Conservation (phyloP, 192 early-diverging fungal genomes). For the Geranomyces variabilis region DNA sequence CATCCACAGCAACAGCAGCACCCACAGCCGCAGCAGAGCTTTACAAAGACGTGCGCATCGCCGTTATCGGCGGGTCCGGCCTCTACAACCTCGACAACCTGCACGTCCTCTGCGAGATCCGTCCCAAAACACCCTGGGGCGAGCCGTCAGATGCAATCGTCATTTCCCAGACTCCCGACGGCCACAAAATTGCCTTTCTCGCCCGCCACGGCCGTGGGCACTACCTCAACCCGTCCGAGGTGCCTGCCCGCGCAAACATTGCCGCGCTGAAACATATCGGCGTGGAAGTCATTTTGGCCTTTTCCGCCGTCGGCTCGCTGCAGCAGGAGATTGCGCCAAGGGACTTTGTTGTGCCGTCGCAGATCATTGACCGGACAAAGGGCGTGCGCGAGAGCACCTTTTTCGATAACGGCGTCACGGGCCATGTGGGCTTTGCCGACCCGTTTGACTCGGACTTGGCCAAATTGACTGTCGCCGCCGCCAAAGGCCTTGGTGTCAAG, state of each 20-base stretch:
- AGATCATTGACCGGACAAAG: constrained; percentile 98
- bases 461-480: constrained; percentile 66
- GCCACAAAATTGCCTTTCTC: constrained; percentile 91
- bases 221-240: constrained; percentile 81
- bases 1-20: neutral
- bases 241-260: constrained; percentile 95
- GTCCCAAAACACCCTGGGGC: constrained; percentile 82
- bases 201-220: constrained; percentile 94
- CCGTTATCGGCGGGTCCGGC: constrained; percentile 89
- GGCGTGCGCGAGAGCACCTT: constrained; percentile 91
- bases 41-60: constrained; percentile 71
- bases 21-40: neutral
- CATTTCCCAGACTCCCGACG: constrained; percentile 70
- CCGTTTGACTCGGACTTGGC: constrained; percentile 83
- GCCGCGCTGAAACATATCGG: constrained; percentile 95
- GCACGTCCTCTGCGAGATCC: constrained; percentile 76
- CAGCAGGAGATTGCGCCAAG: constrained; percentile 90
- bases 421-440: constrained; percentile 90
- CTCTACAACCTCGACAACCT: constrained; percentile 85
- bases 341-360: constrained; percentile 93
- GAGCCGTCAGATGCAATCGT: constrained; percentile 85
- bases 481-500: constrained; percentile 2
- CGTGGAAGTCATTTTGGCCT: constrained; percentile 90
- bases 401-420: constrained; percentile 92
- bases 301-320: constrained; percentile 95